phyloP scores from a whole-genome alignment of 2,329 filamentous ascomycete species.

The Fusarium graminum region DNA sequence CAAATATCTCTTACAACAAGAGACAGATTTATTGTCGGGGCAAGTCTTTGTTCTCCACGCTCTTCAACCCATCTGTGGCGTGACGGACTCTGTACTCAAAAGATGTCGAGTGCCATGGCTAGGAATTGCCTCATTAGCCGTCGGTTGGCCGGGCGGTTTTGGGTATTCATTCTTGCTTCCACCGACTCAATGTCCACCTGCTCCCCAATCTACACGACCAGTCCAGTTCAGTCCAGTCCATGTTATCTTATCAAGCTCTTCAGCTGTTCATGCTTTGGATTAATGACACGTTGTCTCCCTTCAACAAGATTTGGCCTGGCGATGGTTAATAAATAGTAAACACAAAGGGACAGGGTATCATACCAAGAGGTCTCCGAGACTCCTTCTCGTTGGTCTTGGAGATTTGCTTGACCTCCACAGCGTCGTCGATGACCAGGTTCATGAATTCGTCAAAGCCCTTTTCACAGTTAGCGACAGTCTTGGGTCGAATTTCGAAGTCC shows the following conservation, averaged over 20 bases:
- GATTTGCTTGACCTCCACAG: slow-evolving; percentile 88
- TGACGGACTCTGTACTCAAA: slow-evolving; percentile 17
- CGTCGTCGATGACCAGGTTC: slow-evolving; percentile 97
- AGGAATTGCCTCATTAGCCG: slow-evolving; percentile 31
- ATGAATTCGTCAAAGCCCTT: slow-evolving; percentile 99
- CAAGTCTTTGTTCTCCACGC: slow-evolving; percentile 22
- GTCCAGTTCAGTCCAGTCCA: slow-evolving; percentile 9
- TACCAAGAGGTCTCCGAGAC: slow-evolving; percentile 83
- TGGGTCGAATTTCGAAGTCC: background rate
- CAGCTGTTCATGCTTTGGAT: slow-evolving; percentile 70
- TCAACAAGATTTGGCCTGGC: slow-evolving; percentile 84
- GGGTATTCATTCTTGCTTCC: slow-evolving; percentile 39
- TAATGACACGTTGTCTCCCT: slow-evolving; percentile 88
- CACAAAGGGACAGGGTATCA: slow-evolving; percentile 39
- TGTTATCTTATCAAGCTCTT: slow-evolving; percentile 16
- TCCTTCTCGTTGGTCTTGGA: slow-evolving; percentile 84
- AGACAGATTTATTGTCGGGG: slow-evolving; percentile 25
- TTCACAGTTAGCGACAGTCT: slow-evolving; percentile 8
- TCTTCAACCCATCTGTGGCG: slow-evolving; percentile 19
- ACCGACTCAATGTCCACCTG: slow-evolving; percentile 13
- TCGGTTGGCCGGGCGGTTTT: slow-evolving; percentile 30
- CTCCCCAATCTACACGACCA: slow-evolving; percentile 11
- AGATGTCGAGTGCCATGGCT: slow-evolving; percentile 29
- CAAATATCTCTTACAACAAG: slow-evolving; percentile 21
- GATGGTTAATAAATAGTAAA: slow-evolving; percentile 12